Percentiles rank a stretch among this genome's conserved stretches.
These are phyloP conservation scores for Pyrenophora graminea DNA, from an alignment of 2,329 filamentous ascomycete genomes.

Conservation along the genomic window DNA sequence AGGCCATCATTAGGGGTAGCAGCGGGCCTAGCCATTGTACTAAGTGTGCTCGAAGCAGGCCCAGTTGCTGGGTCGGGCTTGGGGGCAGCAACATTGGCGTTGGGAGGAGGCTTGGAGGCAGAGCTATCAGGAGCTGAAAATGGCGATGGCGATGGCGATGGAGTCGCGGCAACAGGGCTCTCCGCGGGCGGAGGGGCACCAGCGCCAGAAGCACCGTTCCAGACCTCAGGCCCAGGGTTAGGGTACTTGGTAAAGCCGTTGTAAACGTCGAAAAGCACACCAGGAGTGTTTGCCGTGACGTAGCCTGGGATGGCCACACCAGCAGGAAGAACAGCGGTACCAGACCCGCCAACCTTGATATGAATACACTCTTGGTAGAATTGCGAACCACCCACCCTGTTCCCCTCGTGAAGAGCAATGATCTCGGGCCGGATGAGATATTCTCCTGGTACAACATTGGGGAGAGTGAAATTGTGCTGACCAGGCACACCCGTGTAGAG, in stretches of 20 bases:
- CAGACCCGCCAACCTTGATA: constrained; percentile 45
- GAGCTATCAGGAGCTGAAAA: not conserved
- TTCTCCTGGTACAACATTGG: constrained; percentile 46
- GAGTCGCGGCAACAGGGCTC: constrained; percentile 12
- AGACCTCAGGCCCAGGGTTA: constrained; percentile 42
- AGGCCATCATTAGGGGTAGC: constrained; percentile 23
- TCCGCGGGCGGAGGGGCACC: not conserved
- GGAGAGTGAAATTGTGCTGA: constrained; percentile 49
- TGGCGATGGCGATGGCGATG: constrained; percentile 7
- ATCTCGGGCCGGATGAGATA: constrained; percentile 53
- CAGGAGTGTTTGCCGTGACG: constrained; percentile 47
- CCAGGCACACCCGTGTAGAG: constrained; percentile 42
- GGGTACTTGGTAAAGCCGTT: constrained; percentile 41
- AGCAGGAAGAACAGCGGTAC: constrained; percentile 39
- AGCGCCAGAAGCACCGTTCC: constrained; percentile 31
- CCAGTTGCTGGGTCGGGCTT: constrained; percentile 4
- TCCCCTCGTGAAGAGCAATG: constrained; percentile 51
- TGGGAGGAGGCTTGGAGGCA: constrained; percentile 10
- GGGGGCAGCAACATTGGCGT: constrained; percentile 11
- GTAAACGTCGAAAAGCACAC: constrained; percentile 52
- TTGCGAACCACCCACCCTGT: constrained; percentile 46
- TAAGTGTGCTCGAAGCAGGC: constrained; percentile 25
- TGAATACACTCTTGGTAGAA: constrained; percentile 53
- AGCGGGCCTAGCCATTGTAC: constrained; percentile 26
- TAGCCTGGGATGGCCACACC: constrained; percentile 54